Evolutionary conservation across 768 basidiomycete genomes (phyloP).

Genomic region (Xerocomellus amylosporus): DNA sequence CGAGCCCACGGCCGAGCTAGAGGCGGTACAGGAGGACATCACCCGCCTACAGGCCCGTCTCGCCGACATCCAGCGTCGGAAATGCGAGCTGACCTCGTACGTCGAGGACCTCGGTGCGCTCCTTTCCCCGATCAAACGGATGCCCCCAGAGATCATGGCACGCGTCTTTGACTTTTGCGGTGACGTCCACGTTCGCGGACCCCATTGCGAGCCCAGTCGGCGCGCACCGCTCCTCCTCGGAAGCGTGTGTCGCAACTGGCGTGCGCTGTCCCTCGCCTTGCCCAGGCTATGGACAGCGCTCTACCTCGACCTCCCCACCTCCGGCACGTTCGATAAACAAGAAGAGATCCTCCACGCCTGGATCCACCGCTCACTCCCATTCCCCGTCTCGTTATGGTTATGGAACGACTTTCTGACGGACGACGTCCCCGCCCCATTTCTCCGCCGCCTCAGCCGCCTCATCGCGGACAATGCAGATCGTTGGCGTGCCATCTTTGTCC

Average conservation of each 20-base stretch:
- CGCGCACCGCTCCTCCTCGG: slow-evolving; percentile 30
- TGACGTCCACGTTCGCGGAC: slow-evolving; percentile 25
- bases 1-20: slow-evolving; percentile 29
- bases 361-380: slow-evolving; percentile 27
- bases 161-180: slow-evolving; percentile 34
- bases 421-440: slow-evolving; percentile 27
- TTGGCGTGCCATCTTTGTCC: slow-evolving; percentile 32
- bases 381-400: slow-evolving; percentile 27
- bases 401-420: slow-evolving; percentile 35
- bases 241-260: slow-evolving; percentile 30
- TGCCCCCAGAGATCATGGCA: slow-evolving; percentile 34
- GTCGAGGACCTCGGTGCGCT: slow-evolving; percentile 34
- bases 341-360: slow-evolving; percentile 26
- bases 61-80: slow-evolving; percentile 28
- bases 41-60: slow-evolving; percentile 29
- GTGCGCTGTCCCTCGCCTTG: slow-evolving; percentile 25
- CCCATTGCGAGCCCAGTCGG: slow-evolving; percentile 31
- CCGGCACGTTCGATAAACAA: slow-evolving; percentile 20
- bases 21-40: slow-evolving; percentile 26
- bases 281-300: slow-evolving; percentile 33
- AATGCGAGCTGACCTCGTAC: slow-evolving; percentile 27
- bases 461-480: slow-evolving; percentile 25
- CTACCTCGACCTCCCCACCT: slow-evolving; percentile 30
- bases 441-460: slow-evolving; percentile 19
- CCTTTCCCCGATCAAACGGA: slow-evolving; percentile 32